phyloP scores from a whole-genome alignment of 495 filamentous ascomycete genomes.

The Xylaria palmicola region DNA sequence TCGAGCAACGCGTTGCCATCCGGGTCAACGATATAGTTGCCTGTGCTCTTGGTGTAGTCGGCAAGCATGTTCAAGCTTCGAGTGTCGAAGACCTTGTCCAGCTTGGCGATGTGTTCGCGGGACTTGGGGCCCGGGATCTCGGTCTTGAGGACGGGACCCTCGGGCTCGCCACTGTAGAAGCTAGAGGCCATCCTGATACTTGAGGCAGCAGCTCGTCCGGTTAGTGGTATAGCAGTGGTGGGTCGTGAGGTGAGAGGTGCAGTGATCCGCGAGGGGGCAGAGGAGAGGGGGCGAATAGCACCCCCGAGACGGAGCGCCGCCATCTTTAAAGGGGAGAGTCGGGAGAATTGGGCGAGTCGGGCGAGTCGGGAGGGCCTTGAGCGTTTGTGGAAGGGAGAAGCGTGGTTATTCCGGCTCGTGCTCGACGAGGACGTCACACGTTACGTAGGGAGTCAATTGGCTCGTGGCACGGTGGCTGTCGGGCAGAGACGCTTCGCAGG shows the following conservation, averaged over 20 bases:
- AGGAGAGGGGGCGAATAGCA: slow-evolving; percentile 22
- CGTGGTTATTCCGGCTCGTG: not conserved
- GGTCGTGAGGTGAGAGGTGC: slow-evolving; percentile 12
- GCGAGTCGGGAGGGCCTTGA: not conserved
- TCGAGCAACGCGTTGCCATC: slow-evolving; percentile 82
- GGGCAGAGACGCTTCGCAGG: not conserved
- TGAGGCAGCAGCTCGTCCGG: slow-evolving; percentile 31
- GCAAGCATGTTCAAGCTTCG: slow-evolving; percentile 90
- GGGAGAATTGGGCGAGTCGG: not conserved
- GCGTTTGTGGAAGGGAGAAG: not conserved
- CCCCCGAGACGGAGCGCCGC: slow-evolving; percentile 25
- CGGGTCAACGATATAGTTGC: slow-evolving; percentile 81
- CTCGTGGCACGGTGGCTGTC: not conserved
- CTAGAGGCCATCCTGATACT: slow-evolving; percentile 37
- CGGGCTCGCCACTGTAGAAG: slow-evolving; percentile 75
- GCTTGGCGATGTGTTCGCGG: slow-evolving; percentile 56
- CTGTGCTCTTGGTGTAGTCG: slow-evolving; percentile 72
- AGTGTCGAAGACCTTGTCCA: slow-evolving; percentile 89
- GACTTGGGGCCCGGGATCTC: slow-evolving; percentile 82
- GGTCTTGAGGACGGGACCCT: slow-evolving; percentile 68
- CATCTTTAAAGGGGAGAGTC: slow-evolving; percentile 16
- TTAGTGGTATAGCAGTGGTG: slow-evolving; percentile 4
- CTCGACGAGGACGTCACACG: not conserved
- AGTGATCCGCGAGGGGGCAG: slow-evolving; percentile 5
- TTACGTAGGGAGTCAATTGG: not conserved